Evolutionary conservation across 192 early-diverging fungal species (phyloP).

Genomic region (Backusella circina): DNA sequence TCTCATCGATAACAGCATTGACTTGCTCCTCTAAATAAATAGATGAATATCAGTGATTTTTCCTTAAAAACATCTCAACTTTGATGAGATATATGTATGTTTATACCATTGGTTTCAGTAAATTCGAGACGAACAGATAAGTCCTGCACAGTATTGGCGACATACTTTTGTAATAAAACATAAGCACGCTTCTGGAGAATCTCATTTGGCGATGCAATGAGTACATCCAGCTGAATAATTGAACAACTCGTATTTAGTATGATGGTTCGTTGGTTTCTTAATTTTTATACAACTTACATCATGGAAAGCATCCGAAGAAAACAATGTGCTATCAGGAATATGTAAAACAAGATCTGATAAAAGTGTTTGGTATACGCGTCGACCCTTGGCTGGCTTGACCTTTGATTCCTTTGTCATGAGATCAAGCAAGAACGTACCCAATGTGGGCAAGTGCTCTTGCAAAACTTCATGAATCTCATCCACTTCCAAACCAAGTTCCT

Average conservation of each 20-base stretch:
- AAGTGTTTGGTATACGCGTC: conserved; percentile 20
- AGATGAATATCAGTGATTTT: neutral
- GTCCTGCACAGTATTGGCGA: conserved; percentile 16
- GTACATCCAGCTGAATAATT: conserved; percentile 14
- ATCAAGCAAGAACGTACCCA: neutral
- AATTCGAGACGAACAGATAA: conserved; percentile 40
- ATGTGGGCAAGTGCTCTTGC: neutral
- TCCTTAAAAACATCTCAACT: neutral
- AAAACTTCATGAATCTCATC: conserved; percentile 3
- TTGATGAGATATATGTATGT: too few species aligned
- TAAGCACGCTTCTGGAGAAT: conserved; percentile 39
- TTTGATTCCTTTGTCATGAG: conserved; percentile 7
- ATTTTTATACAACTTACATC: neutral
- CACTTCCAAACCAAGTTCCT: neutral
- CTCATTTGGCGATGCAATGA: conserved; percentile 32
- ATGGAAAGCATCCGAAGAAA: neutral
- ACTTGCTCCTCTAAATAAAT: neutral
- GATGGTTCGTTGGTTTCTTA: too few species aligned
- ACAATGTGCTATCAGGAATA: conserved; percentile 20
- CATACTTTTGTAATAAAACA: conserved; percentile 22
- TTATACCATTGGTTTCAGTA: conserved; percentile 15
- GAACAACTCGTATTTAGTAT: too few species aligned
- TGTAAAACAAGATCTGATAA: conserved; percentile 13
- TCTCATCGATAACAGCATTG: conserved; percentile 2
- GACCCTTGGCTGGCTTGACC: neutral